Evolutionary conservation across 805 yeast genomes (phyloP).

Genomic region (Wickerhamiella sergipiensis): DNA sequence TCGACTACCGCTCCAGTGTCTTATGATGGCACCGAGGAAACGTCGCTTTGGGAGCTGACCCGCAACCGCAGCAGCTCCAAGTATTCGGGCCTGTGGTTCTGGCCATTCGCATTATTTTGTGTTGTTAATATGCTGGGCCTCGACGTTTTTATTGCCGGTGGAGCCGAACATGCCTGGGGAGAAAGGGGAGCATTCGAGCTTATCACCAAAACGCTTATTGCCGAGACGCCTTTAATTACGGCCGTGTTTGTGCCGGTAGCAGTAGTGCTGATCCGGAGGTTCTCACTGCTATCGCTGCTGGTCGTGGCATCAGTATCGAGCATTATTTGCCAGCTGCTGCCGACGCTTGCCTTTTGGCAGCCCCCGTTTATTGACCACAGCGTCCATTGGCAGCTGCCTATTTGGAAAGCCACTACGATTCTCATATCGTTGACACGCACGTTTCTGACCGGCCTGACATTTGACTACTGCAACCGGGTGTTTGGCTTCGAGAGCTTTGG

Average conservation of each 20-base stretch:
- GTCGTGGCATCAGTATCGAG: not conserved
- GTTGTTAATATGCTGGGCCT: not conserved
- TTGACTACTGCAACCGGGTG: conserved; percentile 2
- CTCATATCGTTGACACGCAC: conserved; percentile 1
- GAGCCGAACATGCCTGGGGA: conserved; percentile 5
- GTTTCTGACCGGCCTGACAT: not conserved
- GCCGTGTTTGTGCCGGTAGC: conserved; percentile 1
- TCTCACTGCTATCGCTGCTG: not conserved
- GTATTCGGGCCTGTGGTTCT: conserved; percentile 2
- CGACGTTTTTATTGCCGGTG: conserved; percentile 3
- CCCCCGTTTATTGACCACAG: not conserved
- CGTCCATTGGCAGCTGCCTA: not conserved
- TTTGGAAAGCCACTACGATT: conserved; percentile 3
- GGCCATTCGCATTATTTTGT: conserved; percentile 1
- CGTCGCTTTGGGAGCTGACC: not conserved
- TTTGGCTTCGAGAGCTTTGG: conserved; percentile 6
- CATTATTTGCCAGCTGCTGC: not conserved
- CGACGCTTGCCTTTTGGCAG: not conserved
- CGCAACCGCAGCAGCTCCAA: not conserved
- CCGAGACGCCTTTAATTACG: not conserved
- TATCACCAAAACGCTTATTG: not conserved
- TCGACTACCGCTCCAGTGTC: not conserved
- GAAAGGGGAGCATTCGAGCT: not conserved
- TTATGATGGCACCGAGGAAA: not conserved
- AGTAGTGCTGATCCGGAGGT: not conserved